Percentiles rank a stretch among this genome's conserved stretches.
Evolutionary conservation across 176 grass and related monocot genomes (phyloP).

Genomic region (Oryza glumipatula): DNA sequence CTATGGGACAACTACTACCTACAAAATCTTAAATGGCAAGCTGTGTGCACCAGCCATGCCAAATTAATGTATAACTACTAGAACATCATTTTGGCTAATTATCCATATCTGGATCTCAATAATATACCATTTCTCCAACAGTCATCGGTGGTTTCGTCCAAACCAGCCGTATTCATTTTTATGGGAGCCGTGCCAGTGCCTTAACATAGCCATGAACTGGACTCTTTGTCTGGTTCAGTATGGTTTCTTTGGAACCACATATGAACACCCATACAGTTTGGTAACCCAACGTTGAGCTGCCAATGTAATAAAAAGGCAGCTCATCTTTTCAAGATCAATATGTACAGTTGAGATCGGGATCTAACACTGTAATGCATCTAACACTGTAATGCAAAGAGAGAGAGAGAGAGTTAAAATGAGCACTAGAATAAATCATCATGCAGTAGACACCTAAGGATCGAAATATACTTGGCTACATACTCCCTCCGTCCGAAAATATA

Average conservation of each 20-base stretch:
- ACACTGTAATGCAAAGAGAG: slow-evolving; percentile 15
- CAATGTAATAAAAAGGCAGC: slow-evolving; percentile 29
- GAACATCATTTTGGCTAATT: slow-evolving; percentile 17
- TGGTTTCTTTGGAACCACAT: neutral
- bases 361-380: slow-evolving; percentile 26
- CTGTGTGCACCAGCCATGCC: slow-evolving; percentile 6
- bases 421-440: slow-evolving; percentile 7
- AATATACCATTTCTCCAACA: slow-evolving; percentile 36
- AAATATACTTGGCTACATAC: neutral
- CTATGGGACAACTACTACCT: neutral
- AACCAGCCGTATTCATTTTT: neutral
- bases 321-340: slow-evolving; percentile 37
- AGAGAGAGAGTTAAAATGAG: neutral
- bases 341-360: slow-evolving; percentile 44
- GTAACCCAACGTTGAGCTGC: slow-evolving; percentile 29
- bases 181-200: too few relatives aligned
- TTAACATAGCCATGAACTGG: neutral
- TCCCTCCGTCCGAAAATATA: too few relatives aligned
- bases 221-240: neutral
- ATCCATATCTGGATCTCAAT: slow-evolving; percentile 33
- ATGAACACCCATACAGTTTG: slow-evolving; percentile 9
- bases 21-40: slow-evolving; percentile 40
- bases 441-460: slow-evolving; percentile 2
- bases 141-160: neutral
- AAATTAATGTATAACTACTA: slow-evolving; percentile 40